Conservation (phyloP, 1,139 yeast species). For the Protomyces lactucae-debilis region DNA sequence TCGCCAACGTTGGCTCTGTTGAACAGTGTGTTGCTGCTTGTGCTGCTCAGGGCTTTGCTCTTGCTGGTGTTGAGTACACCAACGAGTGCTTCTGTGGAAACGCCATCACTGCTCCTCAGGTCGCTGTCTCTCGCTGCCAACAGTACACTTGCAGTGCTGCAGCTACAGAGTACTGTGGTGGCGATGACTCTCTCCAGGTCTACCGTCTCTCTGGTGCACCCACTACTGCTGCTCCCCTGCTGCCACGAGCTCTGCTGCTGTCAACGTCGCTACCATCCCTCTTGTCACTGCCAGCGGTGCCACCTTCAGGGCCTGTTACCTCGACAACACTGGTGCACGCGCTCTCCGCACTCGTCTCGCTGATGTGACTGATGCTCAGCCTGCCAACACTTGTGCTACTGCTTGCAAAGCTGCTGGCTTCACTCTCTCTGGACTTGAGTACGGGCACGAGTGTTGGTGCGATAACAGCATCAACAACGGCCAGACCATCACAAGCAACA, state of each 20-base stretch:
- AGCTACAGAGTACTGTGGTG: slow-evolving; percentile 15
- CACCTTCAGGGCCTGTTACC: neutral
- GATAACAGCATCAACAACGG: neutral
- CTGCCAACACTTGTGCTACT: neutral
- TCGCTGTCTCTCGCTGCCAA: slow-evolving; percentile 1
- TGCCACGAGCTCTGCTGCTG: slow-evolving; percentile 55
- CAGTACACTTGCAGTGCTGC: slow-evolving; percentile 21
- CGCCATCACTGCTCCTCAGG: slow-evolving; percentile 22
- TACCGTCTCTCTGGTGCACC: slow-evolving; percentile 14
- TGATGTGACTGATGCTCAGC: neutral
- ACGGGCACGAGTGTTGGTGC: neutral
- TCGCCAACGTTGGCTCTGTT: slow-evolving; percentile 6
- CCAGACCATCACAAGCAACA: slow-evolving; percentile 1
- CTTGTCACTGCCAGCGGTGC: neutral
- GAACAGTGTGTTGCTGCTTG: slow-evolving; percentile 17
- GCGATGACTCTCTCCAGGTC: slow-evolving; percentile 11
- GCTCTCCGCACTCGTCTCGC: neutral
- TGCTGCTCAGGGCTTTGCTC: slow-evolving; percentile 16
- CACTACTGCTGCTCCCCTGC: slow-evolving; percentile 33
- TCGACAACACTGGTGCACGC: neutral
- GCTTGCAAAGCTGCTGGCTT: slow-evolving; percentile 12
- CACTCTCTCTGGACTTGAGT: slow-evolving; percentile 9
- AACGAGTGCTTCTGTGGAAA: slow-evolving; percentile 27
- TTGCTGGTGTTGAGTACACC: slow-evolving; percentile 27
- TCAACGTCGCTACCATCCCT: neutral